Conservation (phyloP, 169 alveolate genomes). For the Eimeria falciformis region DNA sequence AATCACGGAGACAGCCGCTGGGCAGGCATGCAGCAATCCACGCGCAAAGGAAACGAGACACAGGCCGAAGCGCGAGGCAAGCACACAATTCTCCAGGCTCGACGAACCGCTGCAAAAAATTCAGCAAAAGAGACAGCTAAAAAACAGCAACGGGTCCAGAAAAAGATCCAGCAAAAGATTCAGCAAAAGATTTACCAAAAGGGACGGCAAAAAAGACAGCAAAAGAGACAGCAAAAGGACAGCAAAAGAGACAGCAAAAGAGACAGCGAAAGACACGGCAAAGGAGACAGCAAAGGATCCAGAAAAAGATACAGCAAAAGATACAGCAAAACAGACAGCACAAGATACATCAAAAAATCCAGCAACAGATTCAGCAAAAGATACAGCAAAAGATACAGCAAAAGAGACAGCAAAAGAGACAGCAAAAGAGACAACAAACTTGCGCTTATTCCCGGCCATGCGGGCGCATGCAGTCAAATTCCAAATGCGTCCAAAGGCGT, state of each 20-base stretch:
- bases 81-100: not conserved
- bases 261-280: not conserved
- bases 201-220: not conserved
- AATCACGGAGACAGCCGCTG: not conserved
- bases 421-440: no score
- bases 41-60: slow-evolving; percentile 1
- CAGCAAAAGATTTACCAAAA: not conserved
- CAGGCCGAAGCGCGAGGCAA: not conserved
- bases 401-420: not conserved
- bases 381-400: not conserved
- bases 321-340: not conserved
- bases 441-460: no score
- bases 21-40: not conserved
- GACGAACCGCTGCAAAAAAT: not conserved
- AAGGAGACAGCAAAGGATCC: not conserved
- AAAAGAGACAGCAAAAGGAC: not conserved
- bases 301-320: not conserved
- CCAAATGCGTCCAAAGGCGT: no score
- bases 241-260: not conserved
- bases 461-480: no score
- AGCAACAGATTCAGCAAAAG: not conserved
- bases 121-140: not conserved
- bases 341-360: not conserved
- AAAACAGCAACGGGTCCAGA: no score
- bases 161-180: no score